Conservation (phyloP, 2,329 filamentous ascomycete species). For the Cladophialophora yegresii region DNA sequence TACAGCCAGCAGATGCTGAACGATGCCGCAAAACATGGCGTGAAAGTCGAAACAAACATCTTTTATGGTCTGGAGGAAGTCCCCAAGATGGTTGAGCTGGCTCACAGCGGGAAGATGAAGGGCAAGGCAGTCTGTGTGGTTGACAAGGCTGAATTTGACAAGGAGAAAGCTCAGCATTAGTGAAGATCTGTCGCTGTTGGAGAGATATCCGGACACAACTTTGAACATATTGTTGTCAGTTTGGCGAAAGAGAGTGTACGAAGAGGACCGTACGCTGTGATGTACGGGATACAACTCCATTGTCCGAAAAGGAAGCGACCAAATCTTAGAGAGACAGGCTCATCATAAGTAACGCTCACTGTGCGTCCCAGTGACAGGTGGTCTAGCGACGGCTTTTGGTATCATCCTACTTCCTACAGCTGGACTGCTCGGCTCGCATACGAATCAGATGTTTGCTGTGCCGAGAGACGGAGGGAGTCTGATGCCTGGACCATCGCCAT, state of each 20-base stretch:
- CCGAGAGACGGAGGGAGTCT: too few species aligned
- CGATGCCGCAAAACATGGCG: conserved; percentile 50
- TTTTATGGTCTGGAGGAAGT: conserved; percentile 58
- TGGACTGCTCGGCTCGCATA: too few species aligned
- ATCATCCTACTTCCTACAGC: too few species aligned
- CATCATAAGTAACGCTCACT: too few species aligned
- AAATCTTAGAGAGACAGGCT: too few species aligned
- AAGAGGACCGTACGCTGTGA: not conserved
- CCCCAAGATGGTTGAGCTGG: conserved; percentile 53
- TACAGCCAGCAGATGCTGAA: conserved; percentile 54
- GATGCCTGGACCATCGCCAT: too few species aligned
- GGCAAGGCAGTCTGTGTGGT: conserved; percentile 49
- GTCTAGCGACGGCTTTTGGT: too few species aligned
- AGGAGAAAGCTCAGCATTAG: conserved; percentile 14
- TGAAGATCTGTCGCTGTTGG: not conserved
- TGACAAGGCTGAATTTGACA: conserved; percentile 23
- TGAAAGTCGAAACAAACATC: conserved; percentile 54
- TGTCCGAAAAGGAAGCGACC: too few species aligned
- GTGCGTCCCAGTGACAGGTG: too few species aligned
- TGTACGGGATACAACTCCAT: not conserved
- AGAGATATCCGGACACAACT: not conserved
- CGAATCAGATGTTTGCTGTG: too few species aligned
- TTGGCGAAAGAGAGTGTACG: not conserved
- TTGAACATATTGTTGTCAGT: not conserved
- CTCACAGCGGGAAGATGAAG: conserved; percentile 56